phyloP scores from a whole-genome alignment of 768 basidiomycete genomes.

The Suillus lakei region DNA sequence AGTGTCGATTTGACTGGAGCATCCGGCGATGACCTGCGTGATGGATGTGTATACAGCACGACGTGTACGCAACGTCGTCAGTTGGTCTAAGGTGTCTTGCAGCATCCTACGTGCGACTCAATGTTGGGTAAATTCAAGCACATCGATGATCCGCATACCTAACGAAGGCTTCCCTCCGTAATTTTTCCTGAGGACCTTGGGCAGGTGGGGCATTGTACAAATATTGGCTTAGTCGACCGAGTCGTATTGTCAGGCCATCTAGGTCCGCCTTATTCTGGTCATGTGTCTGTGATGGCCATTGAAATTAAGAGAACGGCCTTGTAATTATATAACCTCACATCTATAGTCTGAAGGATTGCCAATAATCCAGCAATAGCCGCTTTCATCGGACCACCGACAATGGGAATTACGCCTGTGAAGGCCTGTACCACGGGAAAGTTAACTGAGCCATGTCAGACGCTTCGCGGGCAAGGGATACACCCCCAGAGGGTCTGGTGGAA shows the following conservation, averaged over 20 bases:
- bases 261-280: neutral
- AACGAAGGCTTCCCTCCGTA: neutral
- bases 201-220: neutral
- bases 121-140: neutral
- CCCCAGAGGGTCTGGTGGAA: neutral
- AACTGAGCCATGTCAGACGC: neutral
- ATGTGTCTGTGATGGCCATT: neutral
- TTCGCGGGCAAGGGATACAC: neutral
- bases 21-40: neutral
- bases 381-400: neutral
- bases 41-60: neutral
- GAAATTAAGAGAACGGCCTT: neutral
- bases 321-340: neutral
- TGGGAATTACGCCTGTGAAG: neutral
- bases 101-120: neutral
- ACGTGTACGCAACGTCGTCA: neutral
- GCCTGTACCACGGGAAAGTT: too few species aligned
- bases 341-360: neutral
- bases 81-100: neutral
- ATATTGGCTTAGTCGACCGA: neutral
- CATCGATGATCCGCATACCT: constrained; percentile 8
- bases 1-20: neutral
- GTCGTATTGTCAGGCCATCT: neutral
- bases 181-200: neutral
- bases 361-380: neutral